Evolutionary conservation across 441 rosid genomes (phyloP).

Genomic region (Populus trichocarpa): DNA sequence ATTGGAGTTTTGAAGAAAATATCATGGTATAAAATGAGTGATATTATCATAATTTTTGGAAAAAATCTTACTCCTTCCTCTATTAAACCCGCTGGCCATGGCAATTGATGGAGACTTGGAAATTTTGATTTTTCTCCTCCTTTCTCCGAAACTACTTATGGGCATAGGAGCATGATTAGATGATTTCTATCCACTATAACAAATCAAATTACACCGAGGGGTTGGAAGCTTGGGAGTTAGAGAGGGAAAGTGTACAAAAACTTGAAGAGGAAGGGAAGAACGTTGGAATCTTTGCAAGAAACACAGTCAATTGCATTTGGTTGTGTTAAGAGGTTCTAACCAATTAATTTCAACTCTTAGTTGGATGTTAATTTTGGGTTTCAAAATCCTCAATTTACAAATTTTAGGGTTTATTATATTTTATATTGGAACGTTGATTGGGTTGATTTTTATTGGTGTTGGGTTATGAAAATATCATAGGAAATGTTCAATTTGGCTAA

Average conservation of each 20-base stretch:
- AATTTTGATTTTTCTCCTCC: too few species aligned
- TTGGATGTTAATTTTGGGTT: background rate
- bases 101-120: too few species aligned
- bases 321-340: background rate
- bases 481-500: background rate
- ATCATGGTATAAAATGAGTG: too few species aligned
- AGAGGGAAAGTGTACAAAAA: background rate
- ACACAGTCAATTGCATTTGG: background rate
- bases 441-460: background rate
- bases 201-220: background rate
- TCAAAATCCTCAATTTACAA: background rate
- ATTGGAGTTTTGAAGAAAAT: too few species aligned
- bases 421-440: background rate
- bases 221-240: background rate
- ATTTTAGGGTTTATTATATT: too few species aligned
- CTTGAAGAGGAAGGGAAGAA: background rate
- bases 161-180: background rate
- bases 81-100: background rate
- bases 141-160: background rate
- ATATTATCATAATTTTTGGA: too few species aligned
- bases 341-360: too few species aligned
- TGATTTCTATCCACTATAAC: background rate
- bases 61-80: too few species aligned
- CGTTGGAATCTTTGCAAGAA: background rate
- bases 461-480: background rate